Evolutionary conservation across 352 stramenopile species (phyloP), one percentile per base, ranked within the genome.

Genomic region (Globisporangium abappressorium): DNA sequence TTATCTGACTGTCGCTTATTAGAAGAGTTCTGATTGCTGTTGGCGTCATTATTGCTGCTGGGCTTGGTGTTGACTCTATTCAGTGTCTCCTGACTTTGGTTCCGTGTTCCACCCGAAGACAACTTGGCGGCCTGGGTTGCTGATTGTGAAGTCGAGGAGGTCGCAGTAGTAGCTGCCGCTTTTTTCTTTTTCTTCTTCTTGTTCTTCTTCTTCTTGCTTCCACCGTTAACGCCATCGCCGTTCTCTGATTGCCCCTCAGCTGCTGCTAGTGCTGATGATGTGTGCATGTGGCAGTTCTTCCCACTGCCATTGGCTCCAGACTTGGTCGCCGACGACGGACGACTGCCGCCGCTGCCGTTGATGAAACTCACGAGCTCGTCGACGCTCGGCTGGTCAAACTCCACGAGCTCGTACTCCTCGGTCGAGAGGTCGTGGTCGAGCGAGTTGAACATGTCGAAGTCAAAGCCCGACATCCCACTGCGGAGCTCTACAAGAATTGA

Each of bases 311-410:
- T 33, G 34, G 22, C 49, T n/a, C 22, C 26, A 24, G 54, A 30
- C 26, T 51, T 53, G 5, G 55, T 15, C 24, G 66, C 57, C 62
- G 68, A 70, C 24, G 68, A 15, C 14, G 73, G 79, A 4, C 68
- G 69, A 22, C 71, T 71, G 26, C 28, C 56, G 7, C 68, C 70
- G 47, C 79, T 86, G 33, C 85, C 85, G 41, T 93, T 93, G 69
- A 93, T 93, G 55, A 91, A 93, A 76, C 77, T 84, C 68, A 93
- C 79, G 64, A 93, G 75, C 57, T 93, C 85, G 57, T 93, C 85
- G 8, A 93, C 84, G 47, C 85, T 93, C 6, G 85, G 85, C 66
- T 93, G 85, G 53, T 93, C 85, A 64, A 92, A 89, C 71, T 93
- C 84, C 60, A 93, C 85, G 11, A 92, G 65, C 60, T 92, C 82